Conservation (phyloP, 2,329 filamentous ascomycete genomes). For the Colletotrichum eleusines region DNA sequence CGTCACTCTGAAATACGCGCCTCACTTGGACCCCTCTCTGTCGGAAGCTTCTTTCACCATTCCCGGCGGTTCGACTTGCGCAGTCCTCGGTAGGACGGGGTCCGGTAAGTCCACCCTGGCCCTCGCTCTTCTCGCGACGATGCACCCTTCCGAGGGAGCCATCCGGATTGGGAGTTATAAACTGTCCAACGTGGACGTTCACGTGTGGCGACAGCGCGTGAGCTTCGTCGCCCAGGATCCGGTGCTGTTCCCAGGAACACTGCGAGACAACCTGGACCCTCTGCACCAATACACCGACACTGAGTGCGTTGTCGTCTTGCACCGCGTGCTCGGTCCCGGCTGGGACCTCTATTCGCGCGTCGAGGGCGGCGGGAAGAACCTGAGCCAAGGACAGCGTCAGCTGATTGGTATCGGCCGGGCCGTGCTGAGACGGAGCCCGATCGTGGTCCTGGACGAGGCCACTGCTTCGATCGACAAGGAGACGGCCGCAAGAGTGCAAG, state of each 20-base stretch:
- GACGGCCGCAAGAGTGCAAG: slow-evolving; percentile 70
- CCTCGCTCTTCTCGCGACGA: slow-evolving; percentile 68
- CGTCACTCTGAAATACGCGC: slow-evolving; percentile 84
- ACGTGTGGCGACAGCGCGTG: slow-evolving; percentile 67
- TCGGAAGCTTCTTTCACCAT: slow-evolving; percentile 78
- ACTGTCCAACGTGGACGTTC: slow-evolving; percentile 65
- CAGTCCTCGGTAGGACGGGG: slow-evolving; percentile 84
- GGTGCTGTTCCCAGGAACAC: slow-evolving; percentile 69
- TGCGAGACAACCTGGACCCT: slow-evolving; percentile 77
- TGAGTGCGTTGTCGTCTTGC: slow-evolving; percentile 65
- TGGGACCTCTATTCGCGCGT: slow-evolving; percentile 65
- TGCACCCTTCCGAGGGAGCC: slow-evolving; percentile 63
- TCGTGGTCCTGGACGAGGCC: slow-evolving; percentile 74
- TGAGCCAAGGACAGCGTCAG: slow-evolving; percentile 73
- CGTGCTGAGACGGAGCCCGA: slow-evolving; percentile 69
- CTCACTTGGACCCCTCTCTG: slow-evolving; percentile 80
- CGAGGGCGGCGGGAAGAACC: slow-evolving; percentile 70
- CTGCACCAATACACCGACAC: slow-evolving; percentile 67
- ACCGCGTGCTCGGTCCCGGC: slow-evolving; percentile 67
- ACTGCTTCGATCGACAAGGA: slow-evolving; percentile 72
- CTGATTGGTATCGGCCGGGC: slow-evolving; percentile 71
- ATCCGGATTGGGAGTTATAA: slow-evolving; percentile 67
- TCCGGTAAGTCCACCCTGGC: slow-evolving; percentile 87
- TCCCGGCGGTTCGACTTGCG: slow-evolving; percentile 71
- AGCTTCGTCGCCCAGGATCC: slow-evolving; percentile 75